Conservation (phyloP, 257 asterid species). For the Plectranthus barbatus region DNA sequence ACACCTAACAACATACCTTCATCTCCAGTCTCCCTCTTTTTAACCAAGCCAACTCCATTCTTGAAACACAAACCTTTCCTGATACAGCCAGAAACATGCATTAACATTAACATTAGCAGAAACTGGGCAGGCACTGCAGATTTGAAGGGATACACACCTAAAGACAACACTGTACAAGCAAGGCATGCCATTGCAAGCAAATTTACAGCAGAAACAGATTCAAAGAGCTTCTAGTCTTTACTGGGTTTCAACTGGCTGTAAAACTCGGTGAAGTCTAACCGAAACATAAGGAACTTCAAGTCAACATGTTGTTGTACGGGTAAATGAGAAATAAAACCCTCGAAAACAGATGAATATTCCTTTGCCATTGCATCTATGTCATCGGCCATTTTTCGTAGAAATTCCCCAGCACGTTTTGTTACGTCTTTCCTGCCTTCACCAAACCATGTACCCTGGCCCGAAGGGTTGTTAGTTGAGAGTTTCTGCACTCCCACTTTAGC, state of each 20-base stretch:
- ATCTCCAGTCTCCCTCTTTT: constrained; percentile 19
- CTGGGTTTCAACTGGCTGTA: constrained; percentile 56
- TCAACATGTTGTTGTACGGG: constrained; percentile 90
- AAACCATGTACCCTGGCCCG: constrained; percentile 70
- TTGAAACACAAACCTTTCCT: constrained; percentile 23
- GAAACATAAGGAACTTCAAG: constrained; percentile 87
- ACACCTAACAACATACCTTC: constrained; percentile 18
- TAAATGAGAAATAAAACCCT: constrained; percentile 81
- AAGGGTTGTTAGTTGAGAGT: constrained; percentile 41
- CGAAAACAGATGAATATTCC: constrained; percentile 78
- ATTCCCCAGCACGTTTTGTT: constrained; percentile 81
- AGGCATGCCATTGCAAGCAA: too few relatives aligned
- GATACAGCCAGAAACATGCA: constrained; percentile 18
- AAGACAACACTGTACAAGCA: not conserved
- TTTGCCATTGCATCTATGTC: constrained; percentile 72
- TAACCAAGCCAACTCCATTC: constrained; percentile 20
- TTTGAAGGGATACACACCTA: not conserved
- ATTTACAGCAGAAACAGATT: constrained; percentile 1
- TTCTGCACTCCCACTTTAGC: constrained; percentile 43
- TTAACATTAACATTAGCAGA: not conserved
- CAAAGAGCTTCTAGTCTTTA: constrained; percentile 43
- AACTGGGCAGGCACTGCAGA: not conserved
- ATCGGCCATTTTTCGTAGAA: constrained; percentile 59
- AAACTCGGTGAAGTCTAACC: constrained; percentile 88
- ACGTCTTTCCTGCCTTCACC: constrained; percentile 94